phyloP scores from a whole-genome alignment of 129 eudicot species.

The Centrapalus pauciflorus region DNA sequence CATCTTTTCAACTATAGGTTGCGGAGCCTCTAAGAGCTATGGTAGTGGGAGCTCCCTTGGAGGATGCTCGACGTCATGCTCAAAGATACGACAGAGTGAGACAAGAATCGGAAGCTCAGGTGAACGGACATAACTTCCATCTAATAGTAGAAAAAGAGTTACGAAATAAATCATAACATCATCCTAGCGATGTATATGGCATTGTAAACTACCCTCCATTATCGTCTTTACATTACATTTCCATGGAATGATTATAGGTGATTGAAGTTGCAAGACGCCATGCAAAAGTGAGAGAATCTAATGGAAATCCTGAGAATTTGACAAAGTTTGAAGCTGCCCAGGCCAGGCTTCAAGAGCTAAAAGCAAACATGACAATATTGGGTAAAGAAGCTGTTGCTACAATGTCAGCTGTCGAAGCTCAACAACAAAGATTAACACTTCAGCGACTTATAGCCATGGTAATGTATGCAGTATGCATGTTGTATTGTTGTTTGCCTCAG shows the following conservation, averaged over 20 bases:
- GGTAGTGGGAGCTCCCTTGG: constrained; percentile 87
- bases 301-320: constrained; percentile 47
- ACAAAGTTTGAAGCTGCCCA: constrained; percentile 78
- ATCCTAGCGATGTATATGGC: not conserved
- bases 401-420: constrained; percentile 93
- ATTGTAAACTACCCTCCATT: not conserved
- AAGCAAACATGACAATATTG: constrained; percentile 64
- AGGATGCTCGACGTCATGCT: constrained; percentile 96
- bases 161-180: not conserved
- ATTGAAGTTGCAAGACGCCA: constrained; percentile 89
- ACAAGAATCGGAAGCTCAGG: constrained; percentile 98
- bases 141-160: not conserved
- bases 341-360: constrained; percentile 67
- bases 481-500: not conserved
- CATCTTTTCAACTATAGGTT: constrained; percentile 39
- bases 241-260: constrained; percentile 46
- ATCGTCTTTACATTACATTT: not conserved
- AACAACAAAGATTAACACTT: constrained; percentile 87
- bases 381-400: constrained; percentile 91
- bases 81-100: constrained; percentile 81
- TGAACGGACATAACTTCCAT: constrained; percentile 21
- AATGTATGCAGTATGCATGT: not conserved
- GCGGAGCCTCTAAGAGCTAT: constrained; percentile 90
- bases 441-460: constrained; percentile 86
- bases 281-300: constrained; percentile 63